A percentile compares a stretch with the other conserved stretches of the same genome.
These are phyloP conservation scores for Cadophora luteo-olivacea DNA, from an alignment of 2,329 filamentous ascomycete genomes.

Conservation along the genomic window DNA sequence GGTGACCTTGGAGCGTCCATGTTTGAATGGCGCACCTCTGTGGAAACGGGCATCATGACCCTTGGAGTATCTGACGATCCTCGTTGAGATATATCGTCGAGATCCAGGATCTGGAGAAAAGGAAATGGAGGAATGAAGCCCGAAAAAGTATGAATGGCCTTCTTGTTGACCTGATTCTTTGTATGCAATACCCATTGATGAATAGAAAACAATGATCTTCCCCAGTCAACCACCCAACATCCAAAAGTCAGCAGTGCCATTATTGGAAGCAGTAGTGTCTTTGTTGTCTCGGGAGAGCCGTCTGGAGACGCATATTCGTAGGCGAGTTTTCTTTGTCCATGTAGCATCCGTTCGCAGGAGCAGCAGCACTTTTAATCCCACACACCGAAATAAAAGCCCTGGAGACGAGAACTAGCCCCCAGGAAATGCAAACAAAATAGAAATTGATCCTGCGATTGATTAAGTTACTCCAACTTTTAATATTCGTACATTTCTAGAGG, in stretches of 20 bases:
- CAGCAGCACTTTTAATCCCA: constrained; percentile 23
- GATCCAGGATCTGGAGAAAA: constrained; percentile 28
- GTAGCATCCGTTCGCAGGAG: constrained; percentile 35
- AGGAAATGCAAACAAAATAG: constrained; percentile 30
- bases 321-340: constrained; percentile 41
- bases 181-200: constrained; percentile 42
- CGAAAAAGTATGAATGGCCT: constrained; percentile 40
- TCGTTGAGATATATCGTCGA: constrained; percentile 21
- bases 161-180: constrained; percentile 44
- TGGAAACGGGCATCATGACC: constrained; percentile 38
- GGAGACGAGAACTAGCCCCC: constrained; percentile 22
- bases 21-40: constrained; percentile 29
- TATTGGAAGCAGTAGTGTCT: constrained; percentile 40
- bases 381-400: constrained; percentile 30
- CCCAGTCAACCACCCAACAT: constrained; percentile 35
- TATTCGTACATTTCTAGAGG: constrained; percentile 35
- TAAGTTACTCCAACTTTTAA: constrained; percentile 28
- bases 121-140: constrained; percentile 31
- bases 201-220: constrained; percentile 44
- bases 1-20: constrained; percentile 38
- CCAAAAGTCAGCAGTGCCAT: constrained; percentile 39
- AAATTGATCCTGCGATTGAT: constrained; percentile 26
- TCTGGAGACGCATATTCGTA: constrained; percentile 39
- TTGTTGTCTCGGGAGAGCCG: constrained; percentile 46
- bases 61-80: constrained; percentile 22